These are phyloP conservation scores for Cichorium intybus DNA, from an alignment of 140 eudicot species.

Conservation along the genomic window DNA sequence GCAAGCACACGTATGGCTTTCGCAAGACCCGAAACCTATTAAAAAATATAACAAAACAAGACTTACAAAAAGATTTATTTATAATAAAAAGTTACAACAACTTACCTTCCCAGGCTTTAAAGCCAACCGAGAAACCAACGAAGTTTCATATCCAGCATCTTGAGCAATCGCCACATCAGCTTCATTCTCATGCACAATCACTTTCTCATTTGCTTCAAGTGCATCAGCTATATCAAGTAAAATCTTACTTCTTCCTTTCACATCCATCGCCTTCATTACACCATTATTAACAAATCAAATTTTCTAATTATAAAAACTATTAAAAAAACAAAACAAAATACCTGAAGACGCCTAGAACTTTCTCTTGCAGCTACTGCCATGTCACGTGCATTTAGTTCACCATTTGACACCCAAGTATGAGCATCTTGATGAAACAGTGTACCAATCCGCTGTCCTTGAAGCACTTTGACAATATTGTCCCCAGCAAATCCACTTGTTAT, in stretches of 20 bases:
- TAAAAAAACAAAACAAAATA: conserved; percentile 18
- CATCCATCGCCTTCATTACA: conserved; percentile 69
- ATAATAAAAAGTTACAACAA: conserved; percentile 6
- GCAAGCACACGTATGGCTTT: conserved; percentile 91
- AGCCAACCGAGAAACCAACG: conserved; percentile 77
- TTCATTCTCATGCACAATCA: conserved; percentile 71
- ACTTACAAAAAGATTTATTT: background rate
- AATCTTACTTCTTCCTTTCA: conserved; percentile 76
- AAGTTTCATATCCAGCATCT: conserved; percentile 75
- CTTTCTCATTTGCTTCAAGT: conserved; percentile 68
- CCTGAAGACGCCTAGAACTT: conserved; percentile 93
- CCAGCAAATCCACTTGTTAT: conserved; percentile 91
- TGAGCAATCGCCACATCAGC: conserved; percentile 74
- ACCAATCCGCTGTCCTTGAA: conserved; percentile 70
- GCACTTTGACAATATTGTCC: conserved; percentile 71
- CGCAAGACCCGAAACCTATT: conserved; percentile 74
- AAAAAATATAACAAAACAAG: background rate
- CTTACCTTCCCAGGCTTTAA: conserved; percentile 84
- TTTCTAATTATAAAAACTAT: background rate
- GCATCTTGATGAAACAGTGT: conserved; percentile 93
- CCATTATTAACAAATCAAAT: conserved; percentile 1
- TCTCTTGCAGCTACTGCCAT: conserved; percentile 97
- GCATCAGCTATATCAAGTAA: conserved; percentile 87
- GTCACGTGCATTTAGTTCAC: conserved; percentile 68
- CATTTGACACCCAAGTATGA: conserved; percentile 56